These are phyloP conservation scores for Mycena capillaripes DNA, from an alignment of 768 basidiomycete genomes.

Conservation along the genomic window DNA sequence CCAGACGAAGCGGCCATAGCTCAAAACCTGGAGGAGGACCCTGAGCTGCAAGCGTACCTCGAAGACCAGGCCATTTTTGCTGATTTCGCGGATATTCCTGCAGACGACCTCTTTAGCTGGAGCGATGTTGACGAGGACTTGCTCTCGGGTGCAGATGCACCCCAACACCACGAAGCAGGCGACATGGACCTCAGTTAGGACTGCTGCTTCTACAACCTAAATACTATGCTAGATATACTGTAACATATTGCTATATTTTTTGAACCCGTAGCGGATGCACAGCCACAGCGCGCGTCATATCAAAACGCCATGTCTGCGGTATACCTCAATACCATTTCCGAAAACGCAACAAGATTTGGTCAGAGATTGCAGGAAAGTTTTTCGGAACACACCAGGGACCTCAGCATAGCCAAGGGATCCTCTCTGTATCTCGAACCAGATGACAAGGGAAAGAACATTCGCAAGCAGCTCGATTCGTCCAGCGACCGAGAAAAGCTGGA, in stretches of 20 bases:
- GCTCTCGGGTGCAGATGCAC: not conserved
- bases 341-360: slow-evolving; percentile 88
- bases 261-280: not conserved
- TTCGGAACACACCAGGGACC: slow-evolving; percentile 84
- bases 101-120: slow-evolving; percentile 32
- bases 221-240: not conserved
- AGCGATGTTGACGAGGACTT: slow-evolving; percentile 22
- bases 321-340: slow-evolving; percentile 71
- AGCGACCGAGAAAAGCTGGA: slow-evolving; percentile 94
- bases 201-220: not conserved
- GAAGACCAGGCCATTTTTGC: slow-evolving; percentile 31
- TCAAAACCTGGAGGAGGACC: slow-evolving; percentile 16
- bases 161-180: not conserved
- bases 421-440: slow-evolving; percentile 77
- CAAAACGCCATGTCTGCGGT: slow-evolving; percentile 65
- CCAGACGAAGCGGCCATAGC: not conserved
- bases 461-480: slow-evolving; percentile 88
- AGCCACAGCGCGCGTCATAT: too few species aligned
- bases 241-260: slow-evolving; percentile 23
- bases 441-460: slow-evolving; percentile 87
- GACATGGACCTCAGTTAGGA: slow-evolving; percentile 25
- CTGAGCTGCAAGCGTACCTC: slow-evolving; percentile 23
- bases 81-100: slow-evolving; percentile 33
- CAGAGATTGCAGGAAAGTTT: slow-evolving; percentile 88
- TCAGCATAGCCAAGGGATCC: slow-evolving; percentile 70